These are phyloP conservation scores for Exophiala dermatitidis DNA, from an alignment of 2,329 filamentous ascomycete species.

Conservation along the genomic window DNA sequence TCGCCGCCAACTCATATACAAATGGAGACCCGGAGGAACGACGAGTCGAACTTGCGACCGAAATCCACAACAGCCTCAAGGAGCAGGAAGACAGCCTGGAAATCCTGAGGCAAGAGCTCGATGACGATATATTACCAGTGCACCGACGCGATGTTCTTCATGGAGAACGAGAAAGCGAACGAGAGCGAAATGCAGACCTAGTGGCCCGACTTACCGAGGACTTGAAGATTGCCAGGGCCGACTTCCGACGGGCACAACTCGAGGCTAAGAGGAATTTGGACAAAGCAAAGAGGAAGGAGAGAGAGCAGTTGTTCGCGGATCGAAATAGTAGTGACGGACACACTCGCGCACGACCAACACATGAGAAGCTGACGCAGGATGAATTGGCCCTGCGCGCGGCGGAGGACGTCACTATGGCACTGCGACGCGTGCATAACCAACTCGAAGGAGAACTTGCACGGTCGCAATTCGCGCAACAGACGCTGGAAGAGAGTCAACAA, in stretches of 20 bases:
- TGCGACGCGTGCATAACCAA: slow-evolving; percentile 77
- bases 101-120: slow-evolving; percentile 67
- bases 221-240: slow-evolving; percentile 56
- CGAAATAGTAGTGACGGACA: slow-evolving; percentile 26
- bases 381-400: slow-evolving; percentile 68
- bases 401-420: slow-evolving; percentile 72
- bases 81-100: slow-evolving; percentile 79
- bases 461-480: slow-evolving; percentile 84
- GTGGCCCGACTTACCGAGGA: slow-evolving; percentile 62
- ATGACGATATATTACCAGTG: slow-evolving; percentile 42
- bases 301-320: slow-evolving; percentile 63
- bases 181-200: slow-evolving; percentile 58
- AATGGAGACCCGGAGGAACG: slow-evolving; percentile 55
- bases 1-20: slow-evolving; percentile 56
- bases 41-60: slow-evolving; percentile 65
- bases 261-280: slow-evolving; percentile 68
- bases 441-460: slow-evolving; percentile 78
- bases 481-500: slow-evolving; percentile 58
- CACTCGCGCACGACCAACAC: slow-evolving; percentile 25
- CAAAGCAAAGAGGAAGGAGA: slow-evolving; percentile 65
- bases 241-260: slow-evolving; percentile 76
- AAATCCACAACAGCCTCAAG: slow-evolving; percentile 72
- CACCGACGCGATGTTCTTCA: slow-evolving; percentile 6
- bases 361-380: slow-evolving; percentile 57
- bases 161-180: slow-evolving; percentile 44